These are phyloP conservation scores for Dissophora globulifera DNA, from an alignment of 192 early-diverging fungal genomes.

Conservation along the genomic window DNA sequence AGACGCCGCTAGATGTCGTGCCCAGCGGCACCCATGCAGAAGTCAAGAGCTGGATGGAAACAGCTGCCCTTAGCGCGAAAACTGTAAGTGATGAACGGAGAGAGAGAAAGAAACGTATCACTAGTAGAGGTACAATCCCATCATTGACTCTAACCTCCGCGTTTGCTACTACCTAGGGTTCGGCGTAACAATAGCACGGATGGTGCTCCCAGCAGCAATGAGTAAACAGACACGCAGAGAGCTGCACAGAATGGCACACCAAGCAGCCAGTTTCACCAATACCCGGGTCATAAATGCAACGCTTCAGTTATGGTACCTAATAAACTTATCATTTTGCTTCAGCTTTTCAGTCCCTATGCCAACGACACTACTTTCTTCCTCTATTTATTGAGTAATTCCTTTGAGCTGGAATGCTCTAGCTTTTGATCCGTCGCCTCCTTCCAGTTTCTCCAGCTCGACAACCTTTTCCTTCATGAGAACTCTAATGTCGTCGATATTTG, in stretches of 20 bases:
- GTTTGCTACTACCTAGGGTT: too few species aligned
- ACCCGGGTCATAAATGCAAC: too few species aligned
- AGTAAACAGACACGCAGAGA: too few species aligned
- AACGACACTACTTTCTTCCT: not conserved
- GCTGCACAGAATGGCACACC: too few species aligned
- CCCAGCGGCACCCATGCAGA: constrained; percentile 15
- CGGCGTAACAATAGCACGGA: too few species aligned
- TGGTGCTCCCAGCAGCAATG: constrained; percentile 10
- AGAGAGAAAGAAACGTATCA: too few species aligned
- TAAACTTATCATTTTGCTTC: not conserved
- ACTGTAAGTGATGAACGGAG: constrained; percentile 7
- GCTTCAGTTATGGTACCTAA: not conserved
- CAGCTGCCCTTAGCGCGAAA: not conserved
- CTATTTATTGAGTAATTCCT: constrained; percentile 35
- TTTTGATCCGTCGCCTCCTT: constrained; percentile 57
- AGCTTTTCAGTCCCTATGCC: not conserved
- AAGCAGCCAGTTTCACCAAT: too few species aligned
- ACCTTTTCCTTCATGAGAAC: constrained; percentile 58
- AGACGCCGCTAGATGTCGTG: constrained; percentile 16
- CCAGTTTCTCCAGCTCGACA: constrained; percentile 57
- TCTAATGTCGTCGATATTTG: constrained; percentile 57
- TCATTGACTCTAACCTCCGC: too few species aligned
- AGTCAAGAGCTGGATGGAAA: constrained; percentile 16
- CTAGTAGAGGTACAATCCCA: too few species aligned
- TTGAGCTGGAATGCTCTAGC: constrained; percentile 58